Conservation (phyloP, 164 flowering plant species). For the Saururus chinensis region DNA sequence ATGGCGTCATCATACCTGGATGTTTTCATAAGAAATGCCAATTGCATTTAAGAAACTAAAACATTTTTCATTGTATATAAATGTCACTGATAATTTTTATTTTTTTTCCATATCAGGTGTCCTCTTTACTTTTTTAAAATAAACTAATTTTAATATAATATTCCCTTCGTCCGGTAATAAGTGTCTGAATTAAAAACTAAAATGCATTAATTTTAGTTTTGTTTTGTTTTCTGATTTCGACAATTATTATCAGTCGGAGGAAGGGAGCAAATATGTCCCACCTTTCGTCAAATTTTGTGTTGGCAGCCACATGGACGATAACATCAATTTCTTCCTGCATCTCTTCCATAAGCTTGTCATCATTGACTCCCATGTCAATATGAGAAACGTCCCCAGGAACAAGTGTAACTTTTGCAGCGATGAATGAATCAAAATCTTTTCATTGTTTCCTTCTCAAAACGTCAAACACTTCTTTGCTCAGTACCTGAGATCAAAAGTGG, state of each 20-base stretch:
- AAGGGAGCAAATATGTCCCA: background rate
- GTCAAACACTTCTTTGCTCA: slow-evolving; percentile 47
- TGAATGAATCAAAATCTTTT: slow-evolving; percentile 17
- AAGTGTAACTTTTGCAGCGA: slow-evolving; percentile 26
- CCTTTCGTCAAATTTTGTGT: slow-evolving; percentile 52
- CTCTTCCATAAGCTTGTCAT: slow-evolving; percentile 24
- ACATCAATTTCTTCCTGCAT: slow-evolving; percentile 30
- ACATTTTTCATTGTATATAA: too few relatives aligned
- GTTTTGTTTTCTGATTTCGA: too few relatives aligned
- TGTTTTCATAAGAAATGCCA: background rate
- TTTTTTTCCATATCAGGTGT: too few relatives aligned
- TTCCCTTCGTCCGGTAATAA: too few relatives aligned
- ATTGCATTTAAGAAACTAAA: too few relatives aligned
- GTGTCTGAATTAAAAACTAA: too few relatives aligned
- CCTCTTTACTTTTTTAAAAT: too few relatives aligned
- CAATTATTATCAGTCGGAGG: too few relatives aligned
- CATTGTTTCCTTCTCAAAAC: slow-evolving; percentile 35
- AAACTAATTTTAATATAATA: too few relatives aligned
- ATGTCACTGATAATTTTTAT: too few relatives aligned
- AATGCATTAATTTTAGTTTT: too few relatives aligned
- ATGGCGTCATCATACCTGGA: slow-evolving; percentile 52
- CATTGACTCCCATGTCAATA: slow-evolving; percentile 34
- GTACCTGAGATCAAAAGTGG: slow-evolving; percentile 23
- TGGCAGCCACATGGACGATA: slow-evolving; percentile 54
- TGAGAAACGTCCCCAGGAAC: slow-evolving; percentile 40